Conservation (phyloP, 371 early-diverging fungal genomes). For the Dichotomocladium elegans region DNA sequence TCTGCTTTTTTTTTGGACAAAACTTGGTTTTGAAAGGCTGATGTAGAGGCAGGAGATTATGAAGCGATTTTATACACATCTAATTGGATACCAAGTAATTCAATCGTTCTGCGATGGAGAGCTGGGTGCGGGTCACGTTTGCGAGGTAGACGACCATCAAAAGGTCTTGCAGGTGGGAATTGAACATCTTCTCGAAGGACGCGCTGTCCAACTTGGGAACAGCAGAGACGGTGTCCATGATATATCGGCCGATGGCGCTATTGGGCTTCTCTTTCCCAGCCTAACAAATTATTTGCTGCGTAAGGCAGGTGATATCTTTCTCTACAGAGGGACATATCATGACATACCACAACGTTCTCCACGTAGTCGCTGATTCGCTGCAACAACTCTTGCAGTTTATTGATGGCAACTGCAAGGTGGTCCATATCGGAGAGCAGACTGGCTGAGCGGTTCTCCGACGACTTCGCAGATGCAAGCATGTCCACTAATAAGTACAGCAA, state of each 20-base stretch:
- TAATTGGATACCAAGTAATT: slow-evolving; percentile 67
- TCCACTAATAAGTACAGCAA: slow-evolving; percentile 54
- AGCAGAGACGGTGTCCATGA: slow-evolving; percentile 90
- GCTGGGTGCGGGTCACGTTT: slow-evolving; percentile 91
- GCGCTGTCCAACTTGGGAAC: slow-evolving; percentile 84
- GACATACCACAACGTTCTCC: slow-evolving; percentile 70
- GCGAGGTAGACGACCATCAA: slow-evolving; percentile 94
- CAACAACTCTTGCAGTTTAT: slow-evolving; percentile 79
- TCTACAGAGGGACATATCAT: not conserved
- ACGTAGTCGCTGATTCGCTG: slow-evolving; percentile 84
- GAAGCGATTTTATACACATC: not conserved
- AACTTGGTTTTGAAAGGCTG: too few relatives aligned
- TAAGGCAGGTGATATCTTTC: too few relatives aligned
- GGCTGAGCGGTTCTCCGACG: slow-evolving; percentile 51
- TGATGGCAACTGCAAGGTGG: slow-evolving; percentile 77
- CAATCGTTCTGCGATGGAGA: slow-evolving; percentile 87
- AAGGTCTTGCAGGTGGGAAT: slow-evolving; percentile 89
- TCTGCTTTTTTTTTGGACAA: too few relatives aligned
- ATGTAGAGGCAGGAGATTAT: too few relatives aligned
- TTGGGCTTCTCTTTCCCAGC: slow-evolving; percentile 64
- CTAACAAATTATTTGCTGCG: slow-evolving; percentile 16
- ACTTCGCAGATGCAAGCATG: slow-evolving; percentile 70
- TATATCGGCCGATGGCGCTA: slow-evolving; percentile 83
- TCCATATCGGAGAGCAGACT: slow-evolving; percentile 84
- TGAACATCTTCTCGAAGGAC: slow-evolving; percentile 88